Evolutionary conservation across 2,329 filamentous ascomycete genomes (phyloP).

Genomic region (Cordyceps cicadae): DNA sequence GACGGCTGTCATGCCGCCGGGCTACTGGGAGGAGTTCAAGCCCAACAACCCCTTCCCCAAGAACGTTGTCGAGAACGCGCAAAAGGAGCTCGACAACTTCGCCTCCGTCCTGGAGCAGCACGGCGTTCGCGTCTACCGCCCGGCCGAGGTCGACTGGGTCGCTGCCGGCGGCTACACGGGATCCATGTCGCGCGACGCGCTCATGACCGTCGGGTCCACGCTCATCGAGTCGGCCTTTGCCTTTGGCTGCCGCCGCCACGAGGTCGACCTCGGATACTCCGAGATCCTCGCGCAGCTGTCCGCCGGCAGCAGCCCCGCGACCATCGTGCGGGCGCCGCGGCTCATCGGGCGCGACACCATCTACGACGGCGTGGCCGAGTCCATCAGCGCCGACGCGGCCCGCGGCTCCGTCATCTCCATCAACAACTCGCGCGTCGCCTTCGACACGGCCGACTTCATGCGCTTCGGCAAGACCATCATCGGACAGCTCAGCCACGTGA

Average conservation of each 20-base stretch:
- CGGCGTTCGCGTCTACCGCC: conserved; percentile 19
- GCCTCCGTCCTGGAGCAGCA: conserved; percentile 16
- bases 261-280: conserved; percentile 17
- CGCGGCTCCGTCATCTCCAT: not conserved
- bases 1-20: conserved; percentile 16
- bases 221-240: conserved; percentile 23
- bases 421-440: not conserved
- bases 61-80: conserved; percentile 17
- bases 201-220: conserved; percentile 24
- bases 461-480: not conserved
- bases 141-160: conserved; percentile 16
- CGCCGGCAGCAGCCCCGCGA: not conserved
- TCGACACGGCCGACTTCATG: conserved; percentile 1
- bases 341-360: not conserved
- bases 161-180: conserved; percentile 23
- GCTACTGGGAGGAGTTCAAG: conserved; percentile 14
- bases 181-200: conserved; percentile 25
- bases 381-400: not conserved
- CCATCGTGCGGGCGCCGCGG: not conserved
- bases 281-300: not conserved
- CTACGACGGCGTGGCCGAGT: not conserved
- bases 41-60: conserved; percentile 18
- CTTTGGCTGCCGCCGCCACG: conserved; percentile 20
- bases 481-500: not conserved
- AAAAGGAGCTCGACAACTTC: conserved; percentile 19